These are phyloP conservation scores for Colletotrichum zoysiae DNA, from an alignment of 2,329 filamentous ascomycete species.

Conservation along the genomic window DNA sequence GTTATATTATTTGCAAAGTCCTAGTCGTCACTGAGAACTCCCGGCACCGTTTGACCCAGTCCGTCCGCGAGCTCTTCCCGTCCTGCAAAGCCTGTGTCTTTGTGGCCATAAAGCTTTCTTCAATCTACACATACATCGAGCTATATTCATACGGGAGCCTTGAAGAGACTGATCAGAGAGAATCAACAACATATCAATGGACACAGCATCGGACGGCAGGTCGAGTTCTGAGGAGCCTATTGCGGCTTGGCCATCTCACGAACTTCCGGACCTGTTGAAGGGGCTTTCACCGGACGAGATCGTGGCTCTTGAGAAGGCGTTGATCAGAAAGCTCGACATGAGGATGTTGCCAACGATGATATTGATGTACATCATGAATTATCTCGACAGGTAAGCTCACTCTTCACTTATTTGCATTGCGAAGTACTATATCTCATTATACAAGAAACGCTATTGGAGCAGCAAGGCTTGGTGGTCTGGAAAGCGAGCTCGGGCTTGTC, in stretches of 20 bases:
- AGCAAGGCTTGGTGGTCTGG: slow-evolving; percentile 63
- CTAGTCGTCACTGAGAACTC: no score
- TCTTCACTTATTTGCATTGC: no score
- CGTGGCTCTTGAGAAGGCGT: slow-evolving; percentile 62
- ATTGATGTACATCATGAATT: slow-evolving; percentile 79
- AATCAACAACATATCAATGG: neutral
- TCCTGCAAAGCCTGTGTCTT: neutral
- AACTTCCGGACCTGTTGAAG: slow-evolving; percentile 11
- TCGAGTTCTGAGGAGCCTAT: slow-evolving; percentile 2
- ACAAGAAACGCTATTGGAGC: slow-evolving; percentile 59
- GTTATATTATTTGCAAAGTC: neutral
- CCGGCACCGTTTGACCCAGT: neutral
- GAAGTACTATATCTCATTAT: neutral
- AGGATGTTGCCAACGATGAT: slow-evolving; percentile 76
- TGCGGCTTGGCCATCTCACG: neutral
- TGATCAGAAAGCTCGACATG: slow-evolving; percentile 72
- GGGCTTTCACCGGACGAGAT: slow-evolving; percentile 43
- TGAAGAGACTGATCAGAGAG: neutral
- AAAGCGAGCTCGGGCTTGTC: slow-evolving; percentile 51
- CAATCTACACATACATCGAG: neutral
- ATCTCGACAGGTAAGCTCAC: slow-evolving; percentile 60
- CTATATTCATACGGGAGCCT: neutral
- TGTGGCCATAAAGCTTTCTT: neutral
- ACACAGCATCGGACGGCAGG: neutral
- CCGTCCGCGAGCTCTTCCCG: neutral